Percentiles rank a stretch among this genome's conserved stretches.
These are phyloP conservation scores for Microascus cirrosus DNA, from an alignment of 2,329 filamentous ascomycete genomes.

Conservation along the genomic window DNA sequence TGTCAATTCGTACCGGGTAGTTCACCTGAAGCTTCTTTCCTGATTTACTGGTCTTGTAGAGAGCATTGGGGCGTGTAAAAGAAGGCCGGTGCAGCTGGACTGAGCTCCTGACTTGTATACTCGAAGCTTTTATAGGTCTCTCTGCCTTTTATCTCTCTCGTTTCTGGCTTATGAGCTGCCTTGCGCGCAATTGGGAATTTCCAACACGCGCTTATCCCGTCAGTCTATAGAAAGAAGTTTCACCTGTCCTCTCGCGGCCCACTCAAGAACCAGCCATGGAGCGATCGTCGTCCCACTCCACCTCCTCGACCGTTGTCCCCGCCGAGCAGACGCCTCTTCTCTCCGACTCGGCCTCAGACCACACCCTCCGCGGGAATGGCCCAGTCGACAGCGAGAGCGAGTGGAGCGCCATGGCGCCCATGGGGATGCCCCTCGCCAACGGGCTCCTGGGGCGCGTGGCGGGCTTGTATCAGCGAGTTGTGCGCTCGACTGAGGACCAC, in stretches of 20 bases:
- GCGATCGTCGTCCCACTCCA: neutral
- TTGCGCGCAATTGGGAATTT: too few species aligned
- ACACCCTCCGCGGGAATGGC: neutral
- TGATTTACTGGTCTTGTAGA: too few species aligned
- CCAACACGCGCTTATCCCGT: too few species aligned
- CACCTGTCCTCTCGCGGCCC: too few species aligned
- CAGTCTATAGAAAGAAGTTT: neutral
- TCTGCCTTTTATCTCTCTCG: too few species aligned
- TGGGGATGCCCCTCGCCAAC: neutral
- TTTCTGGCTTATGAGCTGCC: too few species aligned
- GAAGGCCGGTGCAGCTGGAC: too few species aligned
- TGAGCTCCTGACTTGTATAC: too few species aligned
- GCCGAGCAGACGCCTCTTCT: conserved; percentile 14
- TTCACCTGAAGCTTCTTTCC: neutral
- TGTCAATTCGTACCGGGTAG: too few species aligned
- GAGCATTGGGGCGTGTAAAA: too few species aligned
- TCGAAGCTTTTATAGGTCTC: too few species aligned
- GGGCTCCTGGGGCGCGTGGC: neutral
- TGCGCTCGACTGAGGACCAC: neutral
- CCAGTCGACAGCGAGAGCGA: neutral
- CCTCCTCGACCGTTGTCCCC: neutral
- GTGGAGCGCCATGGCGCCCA: neutral
- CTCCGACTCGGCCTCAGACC: conserved; percentile 3
- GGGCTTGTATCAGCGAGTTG: neutral
- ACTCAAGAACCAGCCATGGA: neutral